Percentiles rank a stretch among this genome's conserved stretches.
Conservation (phyloP, 257 asterid genomes). For the Nicotiana sylvestris region DNA sequence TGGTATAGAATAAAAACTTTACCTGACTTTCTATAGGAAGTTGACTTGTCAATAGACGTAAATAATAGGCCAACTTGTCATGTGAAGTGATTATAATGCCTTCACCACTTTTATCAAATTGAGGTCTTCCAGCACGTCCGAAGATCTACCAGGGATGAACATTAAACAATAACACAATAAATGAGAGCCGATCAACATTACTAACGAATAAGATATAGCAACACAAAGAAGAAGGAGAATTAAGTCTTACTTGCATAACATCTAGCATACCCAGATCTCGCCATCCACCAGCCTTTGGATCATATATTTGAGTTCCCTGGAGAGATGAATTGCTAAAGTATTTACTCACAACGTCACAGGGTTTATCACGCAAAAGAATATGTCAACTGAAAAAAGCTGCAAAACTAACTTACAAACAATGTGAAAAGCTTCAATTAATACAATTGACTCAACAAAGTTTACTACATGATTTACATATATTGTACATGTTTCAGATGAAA, state of each 20-base stretch:
- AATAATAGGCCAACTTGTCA: slow-evolving; percentile 81
- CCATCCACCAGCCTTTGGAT: slow-evolving; percentile 99
- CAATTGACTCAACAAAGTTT: neutral
- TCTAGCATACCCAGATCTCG: slow-evolving; percentile 99
- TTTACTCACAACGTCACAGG: slow-evolving; percentile 13
- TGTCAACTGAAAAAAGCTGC: neutral
- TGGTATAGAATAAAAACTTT: neutral
- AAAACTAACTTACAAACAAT: neutral
- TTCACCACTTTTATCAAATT: slow-evolving; percentile 98
- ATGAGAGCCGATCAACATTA: slow-evolving; percentile 11
- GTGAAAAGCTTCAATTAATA: neutral
- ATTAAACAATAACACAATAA: slow-evolving; percentile 18
- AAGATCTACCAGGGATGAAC: slow-evolving; percentile 57
- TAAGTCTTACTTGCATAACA: slow-evolving; percentile 82
- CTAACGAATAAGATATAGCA: neutral
- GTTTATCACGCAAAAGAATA: neutral
- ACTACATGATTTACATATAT: neutral
- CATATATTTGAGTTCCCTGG: slow-evolving; percentile 98
- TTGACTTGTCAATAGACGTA: slow-evolving; percentile 90
- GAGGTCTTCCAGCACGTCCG: slow-evolving; percentile 99
- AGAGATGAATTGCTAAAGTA: slow-evolving; percentile 25
- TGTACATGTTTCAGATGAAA: neutral
- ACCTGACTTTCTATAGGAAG: slow-evolving; percentile 99
- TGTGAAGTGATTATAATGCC: slow-evolving; percentile 91
- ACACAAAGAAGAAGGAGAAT: slow-evolving; percentile 10